Conservation (phyloP, 106 monocot species). For the Phalaenopsis equestris region DNA sequence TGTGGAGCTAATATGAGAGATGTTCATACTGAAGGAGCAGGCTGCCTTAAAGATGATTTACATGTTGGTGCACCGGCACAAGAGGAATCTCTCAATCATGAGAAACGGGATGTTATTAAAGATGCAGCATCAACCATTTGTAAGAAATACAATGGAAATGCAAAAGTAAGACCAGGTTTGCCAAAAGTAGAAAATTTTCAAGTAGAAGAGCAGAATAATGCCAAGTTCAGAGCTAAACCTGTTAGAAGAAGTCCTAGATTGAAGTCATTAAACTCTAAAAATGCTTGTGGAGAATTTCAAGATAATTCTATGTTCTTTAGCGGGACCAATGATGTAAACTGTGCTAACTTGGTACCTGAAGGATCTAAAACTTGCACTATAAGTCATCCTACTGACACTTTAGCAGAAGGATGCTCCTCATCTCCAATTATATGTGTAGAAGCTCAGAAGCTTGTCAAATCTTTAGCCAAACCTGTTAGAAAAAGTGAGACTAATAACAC, state of each 20-base stretch:
- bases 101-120: not conserved
- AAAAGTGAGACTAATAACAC: not conserved
- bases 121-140: not conserved
- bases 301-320: not conserved
- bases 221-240: not conserved
- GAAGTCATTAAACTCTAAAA: not conserved
- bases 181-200: not conserved
- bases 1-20: not conserved
- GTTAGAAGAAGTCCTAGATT: conserved; percentile 3
- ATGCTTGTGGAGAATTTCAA: conserved; percentile 2
- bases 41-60: not conserved
- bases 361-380: not conserved
- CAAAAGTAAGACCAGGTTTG: not conserved
- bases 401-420: not conserved
- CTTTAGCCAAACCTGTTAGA: conserved; percentile 1
- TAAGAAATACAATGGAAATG: not conserved
- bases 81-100: conserved; percentile 2
- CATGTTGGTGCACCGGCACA: not conserved
- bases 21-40: conserved; percentile 2
- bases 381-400: not conserved
- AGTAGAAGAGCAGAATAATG: not conserved
- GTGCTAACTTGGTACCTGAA: not conserved
- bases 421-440: not conserved
- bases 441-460: not conserved
- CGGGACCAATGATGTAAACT: not conserved